A percentile compares a stretch with the other conserved stretches of the same genome.
Evolutionary conservation across 2,329 filamentous ascomycete species (phyloP).

Genomic region (Cytospora piceae): DNA sequence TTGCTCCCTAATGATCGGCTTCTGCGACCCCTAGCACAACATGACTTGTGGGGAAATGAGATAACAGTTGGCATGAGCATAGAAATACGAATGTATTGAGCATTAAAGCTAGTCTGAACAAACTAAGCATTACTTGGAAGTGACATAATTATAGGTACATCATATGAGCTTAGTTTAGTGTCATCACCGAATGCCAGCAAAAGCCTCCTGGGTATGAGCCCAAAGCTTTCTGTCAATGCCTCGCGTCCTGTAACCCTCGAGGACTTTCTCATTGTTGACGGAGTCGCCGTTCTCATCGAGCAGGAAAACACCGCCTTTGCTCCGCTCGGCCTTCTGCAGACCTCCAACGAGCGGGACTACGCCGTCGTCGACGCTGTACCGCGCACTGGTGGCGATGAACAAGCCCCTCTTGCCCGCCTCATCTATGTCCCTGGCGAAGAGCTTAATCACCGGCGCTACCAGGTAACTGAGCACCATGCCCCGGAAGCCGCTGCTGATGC

Average conservation of each 20-base stretch:
- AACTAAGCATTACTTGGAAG: not conserved
- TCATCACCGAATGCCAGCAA: conserved; percentile 1
- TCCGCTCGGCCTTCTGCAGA: conserved; percentile 1
- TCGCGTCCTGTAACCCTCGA: conserved; percentile 4
- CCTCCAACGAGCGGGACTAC: conserved; percentile 7
- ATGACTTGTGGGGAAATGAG: not conserved
- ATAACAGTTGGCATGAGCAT: not conserved
- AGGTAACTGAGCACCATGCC: conserved; percentile 5
- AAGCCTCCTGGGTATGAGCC: conserved; percentile 8
- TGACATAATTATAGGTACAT: not conserved
- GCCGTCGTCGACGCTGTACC: conserved; percentile 9
- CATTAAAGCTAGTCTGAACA: not conserved
- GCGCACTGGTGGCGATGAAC: conserved; percentile 16
- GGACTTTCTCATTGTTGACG: conserved; percentile 17
- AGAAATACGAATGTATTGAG: not conserved
- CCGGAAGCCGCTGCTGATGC: conserved; percentile 1
- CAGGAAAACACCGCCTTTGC: conserved; percentile 14
- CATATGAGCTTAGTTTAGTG: not conserved
- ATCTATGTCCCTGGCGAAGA: conserved; percentile 8
- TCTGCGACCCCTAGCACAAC: too few species aligned
- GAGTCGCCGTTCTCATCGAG: conserved; percentile 12
- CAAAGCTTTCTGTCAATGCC: conserved; percentile 13
- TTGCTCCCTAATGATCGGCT: too few species aligned
- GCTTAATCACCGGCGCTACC: conserved; percentile 1
- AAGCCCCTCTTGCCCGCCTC: conserved; percentile 11